Evolutionary conservation across 768 basidiomycete genomes (phyloP).

Genomic region (Floccularia luteovirens): DNA sequence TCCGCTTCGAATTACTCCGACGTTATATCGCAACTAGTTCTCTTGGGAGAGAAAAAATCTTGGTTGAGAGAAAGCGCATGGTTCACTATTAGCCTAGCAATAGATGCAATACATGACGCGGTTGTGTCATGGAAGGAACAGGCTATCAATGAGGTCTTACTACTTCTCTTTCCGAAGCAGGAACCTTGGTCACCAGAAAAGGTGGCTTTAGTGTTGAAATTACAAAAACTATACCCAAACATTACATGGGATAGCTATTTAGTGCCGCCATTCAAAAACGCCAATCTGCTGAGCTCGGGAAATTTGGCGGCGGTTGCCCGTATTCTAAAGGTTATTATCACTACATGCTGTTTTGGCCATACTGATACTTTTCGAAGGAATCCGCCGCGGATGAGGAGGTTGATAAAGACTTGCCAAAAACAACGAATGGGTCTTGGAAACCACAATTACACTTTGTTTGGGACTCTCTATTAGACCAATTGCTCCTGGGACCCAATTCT

Average conservation of each 20-base stretch:
- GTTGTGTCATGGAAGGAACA: constrained; percentile 65
- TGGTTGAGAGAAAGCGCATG: constrained; percentile 91
- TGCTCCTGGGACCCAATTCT: constrained; percentile 45
- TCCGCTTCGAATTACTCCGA: constrained; percentile 51
- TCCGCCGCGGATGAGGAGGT: constrained; percentile 49
- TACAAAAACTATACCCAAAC: constrained; percentile 55
- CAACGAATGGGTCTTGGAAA: constrained; percentile 65
- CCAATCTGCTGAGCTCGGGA: constrained; percentile 56
- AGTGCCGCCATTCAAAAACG: constrained; percentile 70
- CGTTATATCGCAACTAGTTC: constrained; percentile 52
- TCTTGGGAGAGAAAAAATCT: constrained; percentile 74
- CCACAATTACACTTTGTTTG: constrained; percentile 91
- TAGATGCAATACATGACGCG: constrained; percentile 52
- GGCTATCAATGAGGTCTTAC: constrained; percentile 44
- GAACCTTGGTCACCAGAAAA: constrained; percentile 83
- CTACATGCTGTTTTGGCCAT: constrained; percentile 3
- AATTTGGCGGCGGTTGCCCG: constrained; percentile 70
- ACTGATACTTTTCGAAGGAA: constrained; percentile 32
- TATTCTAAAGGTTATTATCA: constrained; percentile 64
- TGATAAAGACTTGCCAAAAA: constrained; percentile 35
- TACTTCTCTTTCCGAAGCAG: constrained; percentile 46
- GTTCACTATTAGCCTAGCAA: constrained; percentile 66
- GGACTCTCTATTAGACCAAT: constrained; percentile 72
- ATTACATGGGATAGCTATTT: constrained; percentile 62
- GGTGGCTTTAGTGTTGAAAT: constrained; percentile 66